Base-by-base conservation (phyloP, 805 yeast genomes). In the Candida maltosa region DNA sequence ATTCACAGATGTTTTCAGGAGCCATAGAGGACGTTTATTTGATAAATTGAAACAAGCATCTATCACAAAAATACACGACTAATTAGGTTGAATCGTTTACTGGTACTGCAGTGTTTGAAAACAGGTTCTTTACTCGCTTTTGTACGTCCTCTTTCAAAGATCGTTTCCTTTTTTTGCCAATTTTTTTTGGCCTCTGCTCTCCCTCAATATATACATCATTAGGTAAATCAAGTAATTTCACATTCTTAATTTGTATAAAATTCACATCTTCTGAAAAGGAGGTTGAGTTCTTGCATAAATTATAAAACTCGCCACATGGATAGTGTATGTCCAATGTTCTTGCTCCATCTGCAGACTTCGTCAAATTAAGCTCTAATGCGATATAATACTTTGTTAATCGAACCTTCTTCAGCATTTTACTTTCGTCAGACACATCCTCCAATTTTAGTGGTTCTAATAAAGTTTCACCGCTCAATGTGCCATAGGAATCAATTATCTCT, bases 231-330 rank as follows among this genome's bases (percentile, higher is more conserved):
- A 81, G 75, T 28, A 83, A 58, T 49, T 86, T 56, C 3, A 57
- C 62, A 38, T 84, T 32, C 83, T 87, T 49, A 78, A 85, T 52
- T 79, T 81, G 48, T 41, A 91, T 67, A 16, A 78, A 66, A 49
- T 79, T 70, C 7, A 70, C 58, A 29, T 77, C 75, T 35, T 77
- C 82, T 45, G 83, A 75, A 49, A 76, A 93, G 25, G 70, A 69
- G 15, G 70, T 69, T 78, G 91, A 86, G 22, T 77, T 72, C 44
- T 86, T 80, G 59, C 97, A 87, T 6, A 87, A 61, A 28, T 74
- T 80, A 62, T 76, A 87, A 56, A 91, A 93, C 41, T 93, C 97
- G 15, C 86, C 74, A 54, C 97, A 89, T 14, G 96, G 96, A 46
- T 82, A 76, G 49, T 85, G 94, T 36, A 91, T 81, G 52, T 89